These are phyloP conservation scores for Acer negundo DNA, from an alignment of 345 rosid species.

Conservation along the genomic window DNA sequence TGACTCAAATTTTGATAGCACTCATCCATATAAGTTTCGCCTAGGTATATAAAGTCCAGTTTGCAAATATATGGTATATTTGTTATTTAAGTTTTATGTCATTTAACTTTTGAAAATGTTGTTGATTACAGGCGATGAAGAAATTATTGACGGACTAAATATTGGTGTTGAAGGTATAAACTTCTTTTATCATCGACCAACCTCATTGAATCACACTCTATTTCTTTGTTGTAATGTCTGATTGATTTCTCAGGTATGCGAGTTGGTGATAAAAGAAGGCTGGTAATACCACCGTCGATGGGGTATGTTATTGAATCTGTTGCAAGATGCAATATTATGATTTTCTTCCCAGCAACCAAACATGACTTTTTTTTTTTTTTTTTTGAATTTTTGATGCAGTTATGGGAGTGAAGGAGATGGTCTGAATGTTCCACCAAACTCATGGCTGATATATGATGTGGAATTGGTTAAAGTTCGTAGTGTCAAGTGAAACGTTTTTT, in stretches of 20 bases:
- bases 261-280: slow-evolving; percentile 80
- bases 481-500: too few species aligned
- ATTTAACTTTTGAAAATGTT: neutral
- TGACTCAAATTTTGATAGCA: slow-evolving; percentile 43
- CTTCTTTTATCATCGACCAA: too few species aligned
- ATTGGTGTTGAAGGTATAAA: slow-evolving; percentile 63
- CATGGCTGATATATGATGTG: slow-evolving; percentile 75
- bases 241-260: slow-evolving; percentile 64
- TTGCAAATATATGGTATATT: neutral
- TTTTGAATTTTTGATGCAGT: slow-evolving; percentile 32
- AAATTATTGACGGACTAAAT: slow-evolving; percentile 48
- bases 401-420: slow-evolving; percentile 44
- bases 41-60: slow-evolving; percentile 48
- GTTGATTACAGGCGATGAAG: slow-evolving; percentile 38
- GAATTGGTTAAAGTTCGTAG: slow-evolving; percentile 52
- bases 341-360: neutral
- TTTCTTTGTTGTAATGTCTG: neutral
- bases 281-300: slow-evolving; percentile 71
- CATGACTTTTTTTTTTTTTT: neutral
- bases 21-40: slow-evolving; percentile 40
- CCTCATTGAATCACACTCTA: neutral
- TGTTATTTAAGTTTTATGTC: neutral
- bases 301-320: slow-evolving; percentile 48
- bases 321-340: neutral
- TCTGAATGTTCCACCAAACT: slow-evolving; percentile 61